Evolutionary conservation across 1,139 yeast species (phyloP).

Genomic region (Suhomyces panamericanus): DNA sequence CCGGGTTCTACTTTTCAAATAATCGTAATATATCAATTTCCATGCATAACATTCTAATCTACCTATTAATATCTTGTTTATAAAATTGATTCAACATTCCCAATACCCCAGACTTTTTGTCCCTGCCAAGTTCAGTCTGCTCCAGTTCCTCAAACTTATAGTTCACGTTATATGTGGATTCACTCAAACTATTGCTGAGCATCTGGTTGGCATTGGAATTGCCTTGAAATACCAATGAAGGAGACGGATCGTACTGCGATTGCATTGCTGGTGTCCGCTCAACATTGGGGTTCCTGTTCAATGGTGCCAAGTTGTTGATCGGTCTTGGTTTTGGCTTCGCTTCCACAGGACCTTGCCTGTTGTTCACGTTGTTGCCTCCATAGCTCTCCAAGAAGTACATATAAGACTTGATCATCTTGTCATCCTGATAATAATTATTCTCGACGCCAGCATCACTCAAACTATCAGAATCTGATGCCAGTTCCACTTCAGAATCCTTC

Average conservation of each 20-base stretch:
- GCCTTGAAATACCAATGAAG: constrained; percentile 12
- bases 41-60: background rate
- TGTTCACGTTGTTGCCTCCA: constrained; percentile 31
- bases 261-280: background rate
- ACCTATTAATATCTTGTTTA: constrained; percentile 47
- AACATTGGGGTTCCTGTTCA: background rate
- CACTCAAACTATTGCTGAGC: constrained; percentile 22
- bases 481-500: constrained; percentile 21
- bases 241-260: constrained; percentile 11
- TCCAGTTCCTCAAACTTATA: constrained; percentile 37
- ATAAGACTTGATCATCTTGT: constrained; percentile 90
- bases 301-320: background rate
- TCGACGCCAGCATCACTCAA: constrained; percentile 39
- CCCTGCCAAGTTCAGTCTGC: constrained; percentile 25
- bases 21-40: background rate
- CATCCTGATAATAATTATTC: constrained; percentile 54
- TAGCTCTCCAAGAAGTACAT: constrained; percentile 84
- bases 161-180: constrained; percentile 31
- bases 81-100: constrained; percentile 85
- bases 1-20: too few species aligned
- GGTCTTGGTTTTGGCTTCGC: background rate
- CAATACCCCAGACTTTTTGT: constrained; percentile 63
- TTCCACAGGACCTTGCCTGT: background rate
- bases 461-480: constrained; percentile 24
- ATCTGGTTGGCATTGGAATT: constrained; percentile 1